phyloP scores from a whole-genome alignment of 169 alveolate genomes.

The Cryptosporidium baileyi region DNA sequence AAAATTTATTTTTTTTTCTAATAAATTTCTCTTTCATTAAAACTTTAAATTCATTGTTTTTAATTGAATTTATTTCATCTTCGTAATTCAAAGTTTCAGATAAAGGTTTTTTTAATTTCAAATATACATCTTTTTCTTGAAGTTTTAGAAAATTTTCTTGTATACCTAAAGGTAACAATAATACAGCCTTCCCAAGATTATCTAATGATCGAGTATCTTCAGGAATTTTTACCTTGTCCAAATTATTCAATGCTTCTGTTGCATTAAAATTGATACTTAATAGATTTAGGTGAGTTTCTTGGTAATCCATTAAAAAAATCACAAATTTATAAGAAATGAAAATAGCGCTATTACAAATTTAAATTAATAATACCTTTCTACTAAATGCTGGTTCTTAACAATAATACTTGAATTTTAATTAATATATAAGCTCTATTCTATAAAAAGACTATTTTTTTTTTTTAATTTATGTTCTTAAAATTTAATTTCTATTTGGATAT shows the following conservation, averaged over 20 bases:
- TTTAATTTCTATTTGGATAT: too few relatives aligned
- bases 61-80: not conserved
- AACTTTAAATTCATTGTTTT: slow-evolving; percentile 43
- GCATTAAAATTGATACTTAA: slow-evolving; percentile 37
- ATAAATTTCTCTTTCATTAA: slow-evolving; percentile 6
- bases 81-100: too few relatives aligned
- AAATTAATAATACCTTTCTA: too few relatives aligned
- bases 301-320: too few relatives aligned
- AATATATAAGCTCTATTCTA: too few relatives aligned
- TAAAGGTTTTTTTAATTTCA: not conserved
- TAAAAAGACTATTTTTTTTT: too few relatives aligned
- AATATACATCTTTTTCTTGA: not conserved
- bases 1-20: not conserved
- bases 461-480: too few relatives aligned
- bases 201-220: slow-evolving; percentile 33
- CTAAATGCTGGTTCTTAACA: too few relatives aligned
- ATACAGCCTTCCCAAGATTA: slow-evolving; percentile 29
- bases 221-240: slow-evolving; percentile 12
- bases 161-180: slow-evolving; percentile 44
- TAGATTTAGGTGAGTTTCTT: too few relatives aligned
- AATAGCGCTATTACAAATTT: too few relatives aligned
- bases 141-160: not conserved
- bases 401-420: too few relatives aligned
- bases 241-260: not conserved
- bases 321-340: too few relatives aligned